A percentile compares a stretch with the other conserved stretches of the same genome.
Evolutionary conservation across 2,329 filamentous ascomycete genomes (phyloP).

Genomic region (Onygena corvina): DNA sequence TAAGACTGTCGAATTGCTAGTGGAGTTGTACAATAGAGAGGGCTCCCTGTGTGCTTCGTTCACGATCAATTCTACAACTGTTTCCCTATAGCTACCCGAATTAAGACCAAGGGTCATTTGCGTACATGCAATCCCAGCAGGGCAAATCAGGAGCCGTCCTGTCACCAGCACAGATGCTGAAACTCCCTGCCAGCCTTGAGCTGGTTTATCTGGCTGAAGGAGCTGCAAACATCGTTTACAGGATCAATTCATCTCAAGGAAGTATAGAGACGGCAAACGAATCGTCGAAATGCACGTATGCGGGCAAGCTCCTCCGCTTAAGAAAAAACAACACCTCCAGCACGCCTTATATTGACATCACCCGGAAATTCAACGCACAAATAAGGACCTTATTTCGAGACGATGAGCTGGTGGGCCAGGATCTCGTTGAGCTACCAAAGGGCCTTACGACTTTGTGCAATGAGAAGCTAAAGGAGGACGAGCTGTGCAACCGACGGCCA

Average conservation of each 20-base stretch:
- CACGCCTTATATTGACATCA: constrained; percentile 40
- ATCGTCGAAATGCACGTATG: not conserved
- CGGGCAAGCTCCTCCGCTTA: constrained; percentile 47
- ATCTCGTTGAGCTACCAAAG: constrained; percentile 39
- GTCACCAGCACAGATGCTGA: constrained; percentile 16
- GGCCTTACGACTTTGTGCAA: constrained; percentile 42
- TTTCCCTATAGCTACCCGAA: too few species aligned
- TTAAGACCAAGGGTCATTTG: too few species aligned
- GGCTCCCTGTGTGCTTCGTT: too few species aligned
- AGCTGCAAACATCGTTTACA: constrained; percentile 65
- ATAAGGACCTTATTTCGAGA: constrained; percentile 46
- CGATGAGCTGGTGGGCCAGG: constrained; percentile 46
- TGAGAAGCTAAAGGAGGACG: constrained; percentile 39
- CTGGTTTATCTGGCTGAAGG: constrained; percentile 51
- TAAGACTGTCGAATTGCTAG: too few species aligned
- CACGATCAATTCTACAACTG: too few species aligned
- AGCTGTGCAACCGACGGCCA: constrained; percentile 34
- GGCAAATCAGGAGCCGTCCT: constrained; percentile 11
- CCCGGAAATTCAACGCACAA: constrained; percentile 28
- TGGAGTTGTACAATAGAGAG: too few species aligned
- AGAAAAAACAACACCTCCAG: constrained; percentile 46
- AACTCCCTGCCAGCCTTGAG: constrained; percentile 27
- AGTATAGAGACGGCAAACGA: constrained; percentile 15
- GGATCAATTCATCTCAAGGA: constrained; percentile 38
- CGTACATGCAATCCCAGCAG: constrained; percentile 10